Evolutionary conservation across 345 rosid genomes (phyloP), one percentile per base, ranked within the genome.

Genomic region (Viola odorata): DNA sequence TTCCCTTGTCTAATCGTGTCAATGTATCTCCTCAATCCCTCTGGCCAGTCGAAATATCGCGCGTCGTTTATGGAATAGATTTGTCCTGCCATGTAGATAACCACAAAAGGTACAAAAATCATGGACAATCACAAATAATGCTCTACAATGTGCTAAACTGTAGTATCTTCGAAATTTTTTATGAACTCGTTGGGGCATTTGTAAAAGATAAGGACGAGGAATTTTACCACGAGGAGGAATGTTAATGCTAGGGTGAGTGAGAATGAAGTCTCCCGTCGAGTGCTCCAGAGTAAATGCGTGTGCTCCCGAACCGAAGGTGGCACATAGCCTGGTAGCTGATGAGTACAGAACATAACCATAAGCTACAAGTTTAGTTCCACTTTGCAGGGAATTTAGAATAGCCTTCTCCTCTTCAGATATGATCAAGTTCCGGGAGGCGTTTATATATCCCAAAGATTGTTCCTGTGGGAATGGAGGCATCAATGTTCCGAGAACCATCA

Each of bases 1-100:
- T 88, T 91, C 52, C 96, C 96, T 80, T 85, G 92, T 66, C 96
- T 77, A 65, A 85, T 80, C 32, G 87, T 81, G 69, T 91, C 96
- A 49, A 91, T 91, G 63, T 86, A 91, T 63, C 36, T 76, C 80
- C 86, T 88, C 32, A 91, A 69, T 52, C 96, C 96, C 73, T 85
- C 82, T 11, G 98, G 95, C 98, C 98, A 91, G 66, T 91, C 98
- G 41, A 86, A 91, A 70, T 89, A 91, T 41, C 96, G 70, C 0
- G 98, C 97, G 72, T 91, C 98, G 51, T 91, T 88, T 47, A 91
- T 95, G 37, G 98, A 91, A 63, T 88, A 91, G 12, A 89, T 91
- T 80, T 91, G 92, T 47, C 96, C 96, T 91, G 87, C 57, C 42
- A 67, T 37, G 62, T 38, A 37, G 50, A 65, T 32, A 41, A 59